Evolutionary conservation across 768 basidiomycete species (phyloP).

Genomic region (Sporobolomyces pararoseus): DNA sequence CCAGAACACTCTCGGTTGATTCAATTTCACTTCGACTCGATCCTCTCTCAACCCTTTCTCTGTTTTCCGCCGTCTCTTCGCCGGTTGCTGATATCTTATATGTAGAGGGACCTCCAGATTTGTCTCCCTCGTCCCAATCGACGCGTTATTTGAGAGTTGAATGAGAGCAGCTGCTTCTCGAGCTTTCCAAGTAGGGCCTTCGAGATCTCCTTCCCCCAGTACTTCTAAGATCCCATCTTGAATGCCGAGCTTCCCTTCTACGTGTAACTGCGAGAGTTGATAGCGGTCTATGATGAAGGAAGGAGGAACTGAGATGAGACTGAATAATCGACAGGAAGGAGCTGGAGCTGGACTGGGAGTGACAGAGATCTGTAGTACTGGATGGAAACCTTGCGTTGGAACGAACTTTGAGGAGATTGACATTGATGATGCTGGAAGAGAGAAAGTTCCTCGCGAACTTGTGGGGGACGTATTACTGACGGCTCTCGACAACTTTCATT

Average conservation of each 20-base stretch:
- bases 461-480: too few relatives aligned
- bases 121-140: not conserved
- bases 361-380: not conserved
- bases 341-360: not conserved
- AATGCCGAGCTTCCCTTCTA: not conserved
- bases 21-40: not conserved
- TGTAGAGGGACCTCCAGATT: constrained; percentile 2
- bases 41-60: not conserved
- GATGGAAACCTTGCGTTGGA: constrained; percentile 1
- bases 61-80: not conserved
- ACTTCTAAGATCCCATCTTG: not conserved
- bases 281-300: constrained; percentile 11
- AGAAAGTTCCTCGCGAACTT: too few relatives aligned
- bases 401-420: not conserved
- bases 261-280: constrained; percentile 1
- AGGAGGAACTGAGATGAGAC: not conserved
- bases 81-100: constrained; percentile 6
- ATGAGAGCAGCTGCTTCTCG: not conserved
- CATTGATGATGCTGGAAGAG: not conserved
- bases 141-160: not conserved
- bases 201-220: not conserved
- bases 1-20: constrained; percentile 9
- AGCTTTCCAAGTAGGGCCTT: not conserved
- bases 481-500: too few relatives aligned
- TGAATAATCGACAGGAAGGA: not conserved